Evolutionary conservation across 345 rosid species (phyloP), one percentile per base, ranked within the genome.

Genomic region (Rubroshorea leprosula): DNA sequence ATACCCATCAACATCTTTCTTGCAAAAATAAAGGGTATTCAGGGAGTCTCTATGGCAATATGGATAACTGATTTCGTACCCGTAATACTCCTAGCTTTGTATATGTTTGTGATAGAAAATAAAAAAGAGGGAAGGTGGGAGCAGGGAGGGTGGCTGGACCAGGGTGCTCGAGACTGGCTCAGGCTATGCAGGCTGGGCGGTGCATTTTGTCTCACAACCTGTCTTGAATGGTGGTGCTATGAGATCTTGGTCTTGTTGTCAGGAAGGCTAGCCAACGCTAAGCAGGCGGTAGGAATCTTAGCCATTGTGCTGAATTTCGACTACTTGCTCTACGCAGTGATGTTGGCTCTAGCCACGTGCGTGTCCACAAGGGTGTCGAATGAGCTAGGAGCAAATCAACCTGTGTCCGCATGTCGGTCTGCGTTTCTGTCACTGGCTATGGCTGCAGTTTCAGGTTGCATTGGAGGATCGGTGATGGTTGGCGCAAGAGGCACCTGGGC

Each of bases 221-320:
- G 97, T 78, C 96, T 93, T 2, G 97, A 89, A 63, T 93, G 99
- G 97, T 93, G 99, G 97, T 89, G 97, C 80, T 85, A 76, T 63
- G 99, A 93, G 84, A 79, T 83, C 69, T 67, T 93, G 60, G 75
- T 93, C 60, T 66, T 89, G 72, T 84, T 93, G 47, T 73, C 96
- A 0, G 96, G 99, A 17, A 74, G 80, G 44, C 67, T 87, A 49
- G 64, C 75, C 8, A 79, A 93, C 50, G 80, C 96, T 5, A 78
- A 63, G 57, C 80, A 75, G 54, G 76, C 79, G 0, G 89, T 92
- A 2, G 84, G 91, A 6, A 79, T 80, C 18, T 54, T 89, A 25
- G 79, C 87, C 47, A 82, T 93, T 26, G 80, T 87, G 44, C 62
- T 89, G 18, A 93, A 89, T 81, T 93, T 89, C 14, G 94, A 89